phyloP scores from a whole-genome alignment of 2,329 filamentous ascomycete genomes.

The Xylariaceae sp. region DNA sequence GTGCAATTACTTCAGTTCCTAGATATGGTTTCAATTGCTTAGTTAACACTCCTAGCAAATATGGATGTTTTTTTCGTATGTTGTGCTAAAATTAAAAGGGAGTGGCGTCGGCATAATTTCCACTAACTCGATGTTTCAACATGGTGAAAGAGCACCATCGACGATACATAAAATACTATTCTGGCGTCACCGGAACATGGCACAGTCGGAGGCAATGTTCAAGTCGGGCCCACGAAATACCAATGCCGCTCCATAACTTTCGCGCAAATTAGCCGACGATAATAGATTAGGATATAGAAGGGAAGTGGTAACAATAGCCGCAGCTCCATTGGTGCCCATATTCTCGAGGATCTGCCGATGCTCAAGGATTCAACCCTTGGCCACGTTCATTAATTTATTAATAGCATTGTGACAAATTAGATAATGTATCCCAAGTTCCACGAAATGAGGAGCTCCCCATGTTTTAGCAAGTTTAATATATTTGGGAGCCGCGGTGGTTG shows the following conservation, averaged over 20 bases:
- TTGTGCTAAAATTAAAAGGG: too few relatives aligned
- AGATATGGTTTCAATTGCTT: too few relatives aligned
- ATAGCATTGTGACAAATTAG: conserved; percentile 15
- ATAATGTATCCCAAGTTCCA: conserved; percentile 22
- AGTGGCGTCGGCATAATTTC: too few relatives aligned
- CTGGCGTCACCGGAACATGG: too few relatives aligned
- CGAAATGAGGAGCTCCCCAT: conserved; percentile 16
- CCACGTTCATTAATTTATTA: conserved; percentile 15
- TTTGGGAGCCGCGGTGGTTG: conserved; percentile 20
- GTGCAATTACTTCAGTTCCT: too few relatives aligned
- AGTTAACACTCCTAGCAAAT: too few relatives aligned
- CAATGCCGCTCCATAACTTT: conserved; percentile 16
- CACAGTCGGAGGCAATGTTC: not conserved
- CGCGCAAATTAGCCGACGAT: conserved; percentile 21
- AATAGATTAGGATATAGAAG: conserved; percentile 14
- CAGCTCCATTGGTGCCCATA: conserved; percentile 18
- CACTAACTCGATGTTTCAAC: too few relatives aligned
- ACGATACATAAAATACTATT: too few relatives aligned
- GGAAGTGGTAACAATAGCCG: conserved; percentile 16
- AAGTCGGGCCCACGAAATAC: conserved; percentile 2
- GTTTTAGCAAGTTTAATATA: conserved; percentile 27
- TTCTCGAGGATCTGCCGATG: conserved; percentile 20
- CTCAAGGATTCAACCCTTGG: conserved; percentile 12
- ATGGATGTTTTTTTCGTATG: too few relatives aligned
- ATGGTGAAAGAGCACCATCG: too few relatives aligned